These are phyloP conservation scores for Diplocarpon mali DNA, from an alignment of 2,329 filamentous ascomycete genomes.

Conservation along the genomic window DNA sequence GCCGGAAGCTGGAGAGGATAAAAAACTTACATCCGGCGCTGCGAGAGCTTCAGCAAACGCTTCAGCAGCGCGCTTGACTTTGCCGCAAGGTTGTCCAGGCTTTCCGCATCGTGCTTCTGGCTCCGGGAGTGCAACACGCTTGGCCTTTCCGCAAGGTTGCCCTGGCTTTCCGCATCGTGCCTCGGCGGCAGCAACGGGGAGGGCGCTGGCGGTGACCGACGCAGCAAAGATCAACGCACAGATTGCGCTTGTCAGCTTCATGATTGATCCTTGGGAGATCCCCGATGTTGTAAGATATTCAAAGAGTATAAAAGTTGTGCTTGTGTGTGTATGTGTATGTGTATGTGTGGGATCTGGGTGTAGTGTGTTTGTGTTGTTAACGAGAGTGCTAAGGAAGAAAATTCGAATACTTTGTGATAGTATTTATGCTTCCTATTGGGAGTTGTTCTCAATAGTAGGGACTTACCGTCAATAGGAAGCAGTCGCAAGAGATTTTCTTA, in stretches of 20 bases:
- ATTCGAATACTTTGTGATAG: background rate
- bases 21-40: conserved; percentile 5
- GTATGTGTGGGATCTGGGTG: conserved; percentile 6
- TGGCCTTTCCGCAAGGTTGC: conserved; percentile 5
- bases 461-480: conserved; percentile 1
- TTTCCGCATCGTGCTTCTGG: conserved; percentile 13
- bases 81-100: conserved; percentile 12
- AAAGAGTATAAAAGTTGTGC: conserved; percentile 1
- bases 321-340: conserved; percentile 11
- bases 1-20: background rate
- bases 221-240: conserved; percentile 31
- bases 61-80: conserved; percentile 22
- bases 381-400: background rate
- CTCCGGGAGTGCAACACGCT: conserved; percentile 1
- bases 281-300: background rate
- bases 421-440: conserved; percentile 9
- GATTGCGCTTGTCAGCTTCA: conserved; percentile 37
- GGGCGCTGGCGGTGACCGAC: conserved; percentile 26
- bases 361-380: conserved; percentile 6
- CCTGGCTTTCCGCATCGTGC: conserved; percentile 4
- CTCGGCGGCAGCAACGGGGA: conserved; percentile 11
- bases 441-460: conserved; percentile 7
- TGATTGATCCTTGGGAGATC: conserved; percentile 23
- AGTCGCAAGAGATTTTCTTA: conserved; percentile 7
- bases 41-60: conserved; percentile 23